A percentile compares a stretch with the other conserved stretches of the same genome.
These are phyloP conservation scores for Chondrostereum purpureum DNA, from an alignment of 1,284 basidiomycete species.

Conservation along the genomic window DNA sequence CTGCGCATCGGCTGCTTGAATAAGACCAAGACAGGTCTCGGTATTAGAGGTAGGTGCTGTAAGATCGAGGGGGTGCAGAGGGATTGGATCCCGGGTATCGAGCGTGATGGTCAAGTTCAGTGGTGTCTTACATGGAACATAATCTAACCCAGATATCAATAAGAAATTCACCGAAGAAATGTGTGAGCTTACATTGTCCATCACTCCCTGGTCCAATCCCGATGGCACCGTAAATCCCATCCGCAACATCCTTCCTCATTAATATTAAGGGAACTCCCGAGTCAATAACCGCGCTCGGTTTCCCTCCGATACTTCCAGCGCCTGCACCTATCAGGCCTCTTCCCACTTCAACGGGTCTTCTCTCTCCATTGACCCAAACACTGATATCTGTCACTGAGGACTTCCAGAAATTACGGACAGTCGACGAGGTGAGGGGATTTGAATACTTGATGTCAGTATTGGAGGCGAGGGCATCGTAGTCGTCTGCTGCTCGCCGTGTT, in stretches of 20 bases:
- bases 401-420: slow-evolving; percentile 55
- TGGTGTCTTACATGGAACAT: slow-evolving; percentile 61
- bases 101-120: slow-evolving; percentile 64
- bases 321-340: slow-evolving; percentile 25
- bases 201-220: slow-evolving; percentile 52
- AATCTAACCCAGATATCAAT: slow-evolving; percentile 39
- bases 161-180: neutral
- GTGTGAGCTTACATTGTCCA: slow-evolving; percentile 49
- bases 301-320: slow-evolving; percentile 25
- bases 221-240: slow-evolving; percentile 70
- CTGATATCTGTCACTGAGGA: slow-evolving; percentile 46
- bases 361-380: slow-evolving; percentile 47
- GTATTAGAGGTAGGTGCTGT: slow-evolving; percentile 23
- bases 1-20: slow-evolving; percentile 45
- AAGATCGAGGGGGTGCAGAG: slow-evolving; percentile 67
- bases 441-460: slow-evolving; percentile 36
- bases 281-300: slow-evolving; percentile 61
- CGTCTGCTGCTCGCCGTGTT: slow-evolving; percentile 1
- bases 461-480: neutral
- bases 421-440: slow-evolving; percentile 28
- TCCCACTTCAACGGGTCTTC: slow-evolving; percentile 25
- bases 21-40: slow-evolving; percentile 52
- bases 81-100: slow-evolving; percentile 44
- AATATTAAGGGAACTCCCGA: slow-evolving; percentile 62
- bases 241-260: slow-evolving; percentile 51